These are phyloP conservation scores for Hyphopichia buzzinii DNA, from an alignment of 1,139 yeast genomes.

Conservation along the genomic window DNA sequence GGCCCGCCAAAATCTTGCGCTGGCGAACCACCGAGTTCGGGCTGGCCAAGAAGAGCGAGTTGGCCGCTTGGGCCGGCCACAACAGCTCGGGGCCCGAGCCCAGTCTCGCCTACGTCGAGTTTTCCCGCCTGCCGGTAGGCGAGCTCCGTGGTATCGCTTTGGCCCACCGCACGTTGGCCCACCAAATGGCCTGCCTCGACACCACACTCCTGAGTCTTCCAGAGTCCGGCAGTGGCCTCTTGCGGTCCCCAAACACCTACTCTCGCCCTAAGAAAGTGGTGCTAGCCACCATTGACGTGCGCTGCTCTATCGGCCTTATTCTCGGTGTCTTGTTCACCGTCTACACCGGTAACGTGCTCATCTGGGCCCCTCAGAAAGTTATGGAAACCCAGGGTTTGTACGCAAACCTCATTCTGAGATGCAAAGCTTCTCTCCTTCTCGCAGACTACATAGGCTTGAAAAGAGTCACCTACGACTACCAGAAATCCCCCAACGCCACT, in stretches of 20 bases:
- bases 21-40: constrained; percentile 94
- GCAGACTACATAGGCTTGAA: constrained; percentile 91
- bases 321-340: constrained; percentile 78
- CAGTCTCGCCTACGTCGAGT: constrained; percentile 91
- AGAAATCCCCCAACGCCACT: constrained; percentile 83
- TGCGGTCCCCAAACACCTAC: constrained; percentile 27
- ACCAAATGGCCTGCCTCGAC: constrained; percentile 79
- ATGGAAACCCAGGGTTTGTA: constrained; percentile 84
- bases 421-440: constrained; percentile 68
- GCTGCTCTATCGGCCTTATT: constrained; percentile 86
- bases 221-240: constrained; percentile 39
- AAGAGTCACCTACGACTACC: constrained; percentile 90
- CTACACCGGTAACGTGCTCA: constrained; percentile 77
- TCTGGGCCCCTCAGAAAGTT: constrained; percentile 76
- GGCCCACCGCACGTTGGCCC: constrained; percentile 82
- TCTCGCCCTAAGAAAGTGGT: constrained; percentile 34
- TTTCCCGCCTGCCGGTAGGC: constrained; percentile 86
- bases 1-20: constrained; percentile 52
- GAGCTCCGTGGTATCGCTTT: constrained; percentile 91
- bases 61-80: constrained; percentile 28
- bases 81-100: constrained; percentile 13
- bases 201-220: constrained; percentile 68
- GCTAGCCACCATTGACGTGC: constrained; percentile 77
- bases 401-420: constrained; percentile 74
- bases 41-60: constrained; percentile 38